Conservation (phyloP, 176 grass and related monocot species). For the Aegilops tauschii region DNA sequence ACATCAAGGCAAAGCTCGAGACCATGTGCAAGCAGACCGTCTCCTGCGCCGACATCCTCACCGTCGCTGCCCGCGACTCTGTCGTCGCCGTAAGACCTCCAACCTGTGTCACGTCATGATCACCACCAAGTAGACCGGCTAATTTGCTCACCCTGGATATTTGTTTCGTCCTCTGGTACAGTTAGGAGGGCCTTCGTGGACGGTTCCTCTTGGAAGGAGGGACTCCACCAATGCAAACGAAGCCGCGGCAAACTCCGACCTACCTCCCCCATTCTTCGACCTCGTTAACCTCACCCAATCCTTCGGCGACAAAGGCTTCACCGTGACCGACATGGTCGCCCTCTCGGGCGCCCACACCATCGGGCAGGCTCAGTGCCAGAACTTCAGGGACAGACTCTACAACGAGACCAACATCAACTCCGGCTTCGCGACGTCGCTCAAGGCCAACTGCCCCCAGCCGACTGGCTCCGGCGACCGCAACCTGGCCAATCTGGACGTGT, state of each 20-base stretch:
- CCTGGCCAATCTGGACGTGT: slow-evolving; percentile 45
- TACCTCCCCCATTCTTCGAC: slow-evolving; percentile 34
- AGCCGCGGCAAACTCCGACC: not conserved
- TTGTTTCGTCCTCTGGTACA: not conserved
- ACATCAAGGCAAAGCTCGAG: slow-evolving; percentile 67
- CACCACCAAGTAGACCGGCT: no score
- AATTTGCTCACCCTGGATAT: not conserved
- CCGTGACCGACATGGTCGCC: slow-evolving; percentile 41
- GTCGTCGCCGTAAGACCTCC: slow-evolving; percentile 48
- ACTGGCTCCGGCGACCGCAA: slow-evolving; percentile 27
- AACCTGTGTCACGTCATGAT: no score
- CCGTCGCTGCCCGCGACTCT: slow-evolving; percentile 55
- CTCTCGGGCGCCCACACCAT: slow-evolving; percentile 68
- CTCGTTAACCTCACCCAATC: slow-evolving; percentile 25
- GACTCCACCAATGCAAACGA: slow-evolving; percentile 18
- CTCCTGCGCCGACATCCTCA: slow-evolving; percentile 67
- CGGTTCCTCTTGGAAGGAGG: slow-evolving; percentile 38
- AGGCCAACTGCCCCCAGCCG: slow-evolving; percentile 31
- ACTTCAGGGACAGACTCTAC: slow-evolving; percentile 48
- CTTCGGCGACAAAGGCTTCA: slow-evolving; percentile 34
- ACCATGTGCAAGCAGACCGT: slow-evolving; percentile 50
- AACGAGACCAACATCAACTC: slow-evolving; percentile 60
- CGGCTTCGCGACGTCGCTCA: slow-evolving; percentile 30
- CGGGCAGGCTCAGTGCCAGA: slow-evolving; percentile 42
- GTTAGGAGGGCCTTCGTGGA: slow-evolving; percentile 57